Evolutionary conservation across 2,329 filamentous ascomycete species (phyloP), one percentile per base, ranked within the genome.

Genomic region (Trichoderma hamatum): DNA sequence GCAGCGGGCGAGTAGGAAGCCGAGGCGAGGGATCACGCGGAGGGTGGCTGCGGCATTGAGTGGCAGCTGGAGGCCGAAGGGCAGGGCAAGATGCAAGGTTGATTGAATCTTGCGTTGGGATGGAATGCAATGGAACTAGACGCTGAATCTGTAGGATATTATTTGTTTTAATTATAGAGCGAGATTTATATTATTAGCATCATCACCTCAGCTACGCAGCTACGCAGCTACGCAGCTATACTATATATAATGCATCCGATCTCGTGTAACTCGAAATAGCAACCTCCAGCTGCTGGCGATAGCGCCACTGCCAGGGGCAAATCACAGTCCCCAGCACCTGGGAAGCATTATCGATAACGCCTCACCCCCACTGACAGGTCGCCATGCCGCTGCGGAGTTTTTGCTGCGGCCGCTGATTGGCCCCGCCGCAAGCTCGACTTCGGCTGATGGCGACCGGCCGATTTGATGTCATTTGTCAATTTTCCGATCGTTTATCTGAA

Each of bases 381-480:
- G n/a, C n/a, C 24, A 24, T 32, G 52, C 28, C 36, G 10, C 28
- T 56, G 54, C 54, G 54, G 54, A 56, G 54, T 9, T 28, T n/a
- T 58, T 39, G n/a, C 52, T 26, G 52, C 28, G 19, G 14, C 52
- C 28, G 56, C 54, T 68, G 43, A 68, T 68, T 68, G 65, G 65
- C 65, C 21, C 3, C 43, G 26, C 46, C 5, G 39, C 43, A 49
- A 14, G 39, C 28, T 28, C 51, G 6, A n/a, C n/a, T 51, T 56
- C 34, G 67, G 58, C 51, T 34, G 60, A 46, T 36, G n/a, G 65
- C 26, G 36, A 39, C 36, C 36, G 5, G 5, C 36, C 36, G 39
- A n/a, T 43, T 43, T 69, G 67, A 69, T 69, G 67, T 69, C 67
- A 69, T 69, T 69, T 66, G 67, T 49, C 58, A 65, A 46, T 54